A percentile compares a stretch with the other conserved stretches of the same genome.
Evolutionary conservation across 805 yeast species (phyloP).

Genomic region (Pichia cabralensis): DNA sequence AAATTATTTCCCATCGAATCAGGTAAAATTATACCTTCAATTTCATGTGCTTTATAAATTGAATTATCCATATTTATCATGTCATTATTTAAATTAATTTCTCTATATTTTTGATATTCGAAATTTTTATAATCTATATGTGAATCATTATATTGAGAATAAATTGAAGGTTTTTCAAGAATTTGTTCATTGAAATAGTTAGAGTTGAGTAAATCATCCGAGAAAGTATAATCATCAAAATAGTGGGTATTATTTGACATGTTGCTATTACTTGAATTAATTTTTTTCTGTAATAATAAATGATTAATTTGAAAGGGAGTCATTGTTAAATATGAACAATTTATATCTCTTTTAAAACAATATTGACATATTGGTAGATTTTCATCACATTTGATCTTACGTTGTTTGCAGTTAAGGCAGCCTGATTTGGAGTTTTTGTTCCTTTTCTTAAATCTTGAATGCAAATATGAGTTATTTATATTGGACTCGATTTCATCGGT

Average conservation of each 20-base stretch:
- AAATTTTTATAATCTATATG: no score
- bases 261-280: no score
- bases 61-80: conserved; percentile 1
- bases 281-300: no score
- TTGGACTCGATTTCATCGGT: no score
- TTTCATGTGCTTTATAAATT: conserved; percentile 6
- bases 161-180: no score
- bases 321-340: conserved; percentile 10
- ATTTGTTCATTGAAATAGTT: no score
- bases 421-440: conserved; percentile 30
- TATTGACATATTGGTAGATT: conserved; percentile 20
- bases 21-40: conserved; percentile 6
- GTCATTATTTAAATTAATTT: conserved; percentile 1
- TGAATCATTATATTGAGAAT: no score
- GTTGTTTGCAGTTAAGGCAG: conserved; percentile 29
- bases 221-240: no score
- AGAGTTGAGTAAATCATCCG: no score
- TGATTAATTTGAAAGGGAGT: conserved; percentile 9
- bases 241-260: no score
- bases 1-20: not conserved
- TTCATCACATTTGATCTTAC: conserved; percentile 29
- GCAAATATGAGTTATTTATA: no score
- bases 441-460: conserved; percentile 4
- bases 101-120: conserved; percentile 1
- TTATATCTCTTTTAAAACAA: conserved; percentile 2